Percentiles rank a stretch among this genome's conserved stretches.
Evolutionary conservation across 1,139 yeast species (phyloP).

Genomic region (Geotrichum phurueaensis): DNA sequence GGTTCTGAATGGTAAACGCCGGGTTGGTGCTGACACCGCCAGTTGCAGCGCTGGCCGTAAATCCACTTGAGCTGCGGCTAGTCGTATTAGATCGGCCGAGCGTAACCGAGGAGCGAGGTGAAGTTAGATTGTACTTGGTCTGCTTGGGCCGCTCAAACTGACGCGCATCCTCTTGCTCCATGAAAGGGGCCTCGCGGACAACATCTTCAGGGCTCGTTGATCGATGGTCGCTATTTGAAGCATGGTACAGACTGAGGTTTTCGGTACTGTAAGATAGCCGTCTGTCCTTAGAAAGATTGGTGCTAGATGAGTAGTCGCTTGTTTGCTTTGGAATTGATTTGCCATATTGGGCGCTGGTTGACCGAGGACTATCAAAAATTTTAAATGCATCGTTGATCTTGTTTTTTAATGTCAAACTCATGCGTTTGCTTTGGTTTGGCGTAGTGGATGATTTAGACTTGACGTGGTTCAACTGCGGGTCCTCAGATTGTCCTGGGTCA

Average conservation of each 20-base stretch:
- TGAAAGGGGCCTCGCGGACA: constrained; percentile 15
- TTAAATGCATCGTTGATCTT: constrained; percentile 34
- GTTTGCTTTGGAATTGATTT: background rate
- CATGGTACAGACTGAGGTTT: constrained; percentile 20
- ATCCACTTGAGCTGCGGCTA: background rate
- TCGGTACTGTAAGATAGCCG: constrained; percentile 24
- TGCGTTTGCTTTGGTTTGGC: constrained; percentile 24
- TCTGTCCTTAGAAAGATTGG: constrained; percentile 7
- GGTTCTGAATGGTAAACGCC: constrained; percentile 44
- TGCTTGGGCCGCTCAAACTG: constrained; percentile 12
- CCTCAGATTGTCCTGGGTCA: background rate
- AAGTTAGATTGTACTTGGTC: constrained; percentile 20
- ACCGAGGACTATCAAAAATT: constrained; percentile 22
- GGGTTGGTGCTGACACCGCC: constrained; percentile 19
- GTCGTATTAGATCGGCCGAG: constrained; percentile 2
- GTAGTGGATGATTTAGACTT: constrained; percentile 8
- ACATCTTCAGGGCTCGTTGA: constrained; percentile 4
- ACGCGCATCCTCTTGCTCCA: constrained; percentile 13
- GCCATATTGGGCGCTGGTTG: constrained; percentile 5
- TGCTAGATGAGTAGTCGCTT: background rate
- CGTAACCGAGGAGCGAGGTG: constrained; percentile 20
- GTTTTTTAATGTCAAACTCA: constrained; percentile 29
- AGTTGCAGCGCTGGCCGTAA: constrained; percentile 14
- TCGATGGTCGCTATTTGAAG: background rate
- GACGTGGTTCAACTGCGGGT: constrained; percentile 4